Conservation (phyloP, 78 protist species). For the Dictyostelium intermedium region DNA sequence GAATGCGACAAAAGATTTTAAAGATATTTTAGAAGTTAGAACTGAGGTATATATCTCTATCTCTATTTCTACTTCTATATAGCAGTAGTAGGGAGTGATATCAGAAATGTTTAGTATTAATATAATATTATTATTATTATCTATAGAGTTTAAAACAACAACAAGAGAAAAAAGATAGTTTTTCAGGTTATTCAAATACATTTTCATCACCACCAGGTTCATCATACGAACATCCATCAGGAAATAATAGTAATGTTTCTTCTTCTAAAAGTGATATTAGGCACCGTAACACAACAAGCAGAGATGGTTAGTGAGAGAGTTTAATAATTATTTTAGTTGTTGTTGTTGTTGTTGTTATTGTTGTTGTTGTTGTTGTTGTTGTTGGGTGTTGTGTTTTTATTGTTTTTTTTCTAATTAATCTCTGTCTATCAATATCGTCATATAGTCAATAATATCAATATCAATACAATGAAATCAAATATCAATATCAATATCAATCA, state of each 20-base stretch:
- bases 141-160: slow-evolving; percentile 68
- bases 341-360: background rate
- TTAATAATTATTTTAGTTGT: background rate
- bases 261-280: slow-evolving; percentile 4
- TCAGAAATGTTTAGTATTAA: too few relatives aligned
- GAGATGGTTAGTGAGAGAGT: slow-evolving; percentile 65
- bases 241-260: slow-evolving; percentile 7
- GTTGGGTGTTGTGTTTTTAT: too few relatives aligned
- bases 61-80: too few relatives aligned
- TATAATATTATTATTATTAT: background rate
- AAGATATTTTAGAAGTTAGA: slow-evolving; percentile 79
- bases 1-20: slow-evolving; percentile 66
- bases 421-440: background rate
- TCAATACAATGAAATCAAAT: background rate
- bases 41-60: slow-evolving; percentile 35
- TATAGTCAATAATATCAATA: background rate
- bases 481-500: background rate
- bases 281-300: slow-evolving; percentile 43
- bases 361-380: background rate
- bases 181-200: slow-evolving; percentile 9
- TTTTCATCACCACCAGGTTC: slow-evolving; percentile 1
- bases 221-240: background rate
- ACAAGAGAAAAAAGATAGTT: slow-evolving; percentile 69
- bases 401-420: too few relatives aligned
- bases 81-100: too few relatives aligned